Conservation (phyloP, 148 eudicot genomes). For the Spergularia bocconei region DNA sequence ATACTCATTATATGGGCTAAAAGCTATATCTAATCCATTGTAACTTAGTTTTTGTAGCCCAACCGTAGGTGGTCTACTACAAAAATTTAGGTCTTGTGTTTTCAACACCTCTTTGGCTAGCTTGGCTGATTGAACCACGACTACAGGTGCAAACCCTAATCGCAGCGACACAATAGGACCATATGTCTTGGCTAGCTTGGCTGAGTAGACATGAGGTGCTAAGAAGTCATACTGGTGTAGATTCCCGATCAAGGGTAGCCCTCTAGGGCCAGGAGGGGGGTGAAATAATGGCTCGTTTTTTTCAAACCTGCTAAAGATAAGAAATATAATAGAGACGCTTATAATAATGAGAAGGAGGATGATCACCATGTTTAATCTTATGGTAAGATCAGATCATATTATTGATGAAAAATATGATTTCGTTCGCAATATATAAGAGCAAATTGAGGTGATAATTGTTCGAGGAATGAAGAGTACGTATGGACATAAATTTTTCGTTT, state of each 20-base stretch:
- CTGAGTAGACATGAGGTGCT: conserved; percentile 3
- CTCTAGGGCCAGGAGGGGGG: conserved; percentile 18
- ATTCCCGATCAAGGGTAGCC: conserved; percentile 16
- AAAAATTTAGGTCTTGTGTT: conserved; percentile 29
- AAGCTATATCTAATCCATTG: conserved; percentile 24
- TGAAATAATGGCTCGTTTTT: background rate
- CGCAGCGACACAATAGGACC: conserved; percentile 1
- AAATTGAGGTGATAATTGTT: background rate
- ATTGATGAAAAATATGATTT: background rate
- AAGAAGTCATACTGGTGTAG: conserved; percentile 16
- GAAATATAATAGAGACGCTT: background rate
- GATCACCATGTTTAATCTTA: background rate
- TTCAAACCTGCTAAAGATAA: background rate
- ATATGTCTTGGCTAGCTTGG: conserved; percentile 12
- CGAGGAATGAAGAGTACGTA: too few relatives aligned
- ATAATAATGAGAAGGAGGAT: background rate
- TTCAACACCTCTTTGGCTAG: conserved; percentile 29
- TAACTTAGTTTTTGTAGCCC: conserved; percentile 22
- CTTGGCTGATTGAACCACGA: conserved; percentile 27
- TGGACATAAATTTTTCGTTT: too few relatives aligned
- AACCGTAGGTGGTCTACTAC: conserved; percentile 16
- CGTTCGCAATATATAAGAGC: background rate
- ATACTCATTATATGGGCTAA: conserved; percentile 17
- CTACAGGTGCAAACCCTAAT: background rate
- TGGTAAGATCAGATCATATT: background rate